These are phyloP conservation scores for Eragrostis curvula DNA, from an alignment of 176 grass and related monocot species.

Conservation along the genomic window DNA sequence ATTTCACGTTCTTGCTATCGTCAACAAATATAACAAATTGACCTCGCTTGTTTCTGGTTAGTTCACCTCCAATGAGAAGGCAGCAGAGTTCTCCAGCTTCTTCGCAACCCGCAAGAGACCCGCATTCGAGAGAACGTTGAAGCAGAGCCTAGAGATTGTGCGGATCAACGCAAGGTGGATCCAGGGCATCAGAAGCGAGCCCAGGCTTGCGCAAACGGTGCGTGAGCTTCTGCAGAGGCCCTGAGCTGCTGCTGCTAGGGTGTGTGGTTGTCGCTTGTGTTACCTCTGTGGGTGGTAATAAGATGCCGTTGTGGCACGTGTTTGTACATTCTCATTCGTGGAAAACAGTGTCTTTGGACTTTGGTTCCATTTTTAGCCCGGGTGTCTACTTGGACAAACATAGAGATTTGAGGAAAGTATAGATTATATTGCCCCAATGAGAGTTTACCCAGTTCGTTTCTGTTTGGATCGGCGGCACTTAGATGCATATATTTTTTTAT, in stretches of 20 bases:
- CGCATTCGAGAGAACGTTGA: conserved; percentile 62
- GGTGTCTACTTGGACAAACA: neutral
- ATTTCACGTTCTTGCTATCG: neutral
- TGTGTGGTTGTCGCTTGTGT: neutral
- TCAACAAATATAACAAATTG: neutral
- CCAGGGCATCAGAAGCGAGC: conserved; percentile 57
- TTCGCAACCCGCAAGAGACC: conserved; percentile 62
- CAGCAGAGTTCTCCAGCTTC: conserved; percentile 63
- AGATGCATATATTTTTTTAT: too few species aligned
- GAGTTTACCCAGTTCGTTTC: too few species aligned
- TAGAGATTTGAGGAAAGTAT: neutral
- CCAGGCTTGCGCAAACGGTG: conserved; percentile 52
- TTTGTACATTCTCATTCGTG: conserved; percentile 21
- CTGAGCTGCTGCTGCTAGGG: neutral
- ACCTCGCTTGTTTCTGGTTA: conserved; percentile 33
- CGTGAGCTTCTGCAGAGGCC: conserved; percentile 45
- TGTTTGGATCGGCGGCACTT: too few species aligned
- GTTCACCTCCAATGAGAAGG: conserved; percentile 73
- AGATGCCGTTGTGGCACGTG: neutral
- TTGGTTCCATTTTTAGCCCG: neutral
- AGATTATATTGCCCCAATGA: too few species aligned
- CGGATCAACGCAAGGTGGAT: conserved; percentile 66
- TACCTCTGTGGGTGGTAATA: conserved; percentile 27
- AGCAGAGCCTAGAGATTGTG: conserved; percentile 74
- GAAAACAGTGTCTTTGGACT: neutral